These are phyloP conservation scores for Amanita pseudoporphyria DNA, from an alignment of 768 basidiomycete genomes.

Conservation along the genomic window DNA sequence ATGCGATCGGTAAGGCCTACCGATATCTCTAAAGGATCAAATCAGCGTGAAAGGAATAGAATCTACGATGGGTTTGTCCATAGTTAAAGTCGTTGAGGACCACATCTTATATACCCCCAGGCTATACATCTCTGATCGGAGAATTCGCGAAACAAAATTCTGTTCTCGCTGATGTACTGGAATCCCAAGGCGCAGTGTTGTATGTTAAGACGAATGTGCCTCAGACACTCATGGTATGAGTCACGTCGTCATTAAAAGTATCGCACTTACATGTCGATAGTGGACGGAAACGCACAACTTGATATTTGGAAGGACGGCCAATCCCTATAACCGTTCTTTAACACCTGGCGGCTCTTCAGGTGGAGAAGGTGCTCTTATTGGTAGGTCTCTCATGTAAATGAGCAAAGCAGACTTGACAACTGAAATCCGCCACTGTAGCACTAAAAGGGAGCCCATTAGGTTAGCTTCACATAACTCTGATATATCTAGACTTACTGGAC, in stretches of 20 bases:
- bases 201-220: constrained; percentile 73
- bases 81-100: neutral
- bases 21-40: constrained; percentile 71
- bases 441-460: constrained; percentile 37
- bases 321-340: constrained; percentile 64
- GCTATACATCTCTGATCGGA: constrained; percentile 69
- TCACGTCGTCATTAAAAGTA: neutral
- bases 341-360: constrained; percentile 79
- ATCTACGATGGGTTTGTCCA: constrained; percentile 46
- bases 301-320: constrained; percentile 69
- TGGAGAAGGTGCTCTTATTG: constrained; percentile 75
- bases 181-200: constrained; percentile 56
- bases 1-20: constrained; percentile 28
- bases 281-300: constrained; percentile 74
- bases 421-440: constrained; percentile 16
- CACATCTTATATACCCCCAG: constrained; percentile 20
- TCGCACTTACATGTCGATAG: constrained; percentile 22
- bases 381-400: constrained; percentile 17
- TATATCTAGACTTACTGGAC: constrained; percentile 11
- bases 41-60: constrained; percentile 59
- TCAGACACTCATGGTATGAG: constrained; percentile 62
- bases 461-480: constrained; percentile 12
- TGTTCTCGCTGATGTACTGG: constrained; percentile 57
- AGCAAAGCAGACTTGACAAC: too few relatives aligned
- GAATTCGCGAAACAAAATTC: constrained; percentile 48